Base-by-base conservation (phyloP, 805 yeast genomes). In the Ogataea dorogensis region DNA sequence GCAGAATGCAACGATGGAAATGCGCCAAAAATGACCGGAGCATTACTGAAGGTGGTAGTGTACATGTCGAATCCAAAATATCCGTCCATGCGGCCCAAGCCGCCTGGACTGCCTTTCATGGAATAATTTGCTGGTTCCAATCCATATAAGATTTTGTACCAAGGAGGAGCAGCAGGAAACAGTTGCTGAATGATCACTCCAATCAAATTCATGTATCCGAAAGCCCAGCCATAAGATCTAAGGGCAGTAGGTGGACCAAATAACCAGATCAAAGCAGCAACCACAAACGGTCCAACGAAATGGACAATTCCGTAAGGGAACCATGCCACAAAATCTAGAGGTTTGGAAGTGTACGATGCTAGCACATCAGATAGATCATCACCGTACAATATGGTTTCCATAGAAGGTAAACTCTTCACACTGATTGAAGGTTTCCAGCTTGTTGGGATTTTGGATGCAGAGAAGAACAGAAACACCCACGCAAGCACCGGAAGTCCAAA, bases 161-260 rank as follows among this genome's bases (percentile, higher is more conserved):
- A 89, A 15, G 98, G 98, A 11, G 98, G 94, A 33, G 97, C 96
- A 22, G 91, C 84, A 5, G 98, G 97, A 57, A 84, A 86, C 7
- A 79, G 40, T 43, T 85, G 71, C 65, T 89, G 97, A 39, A 75
- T 75, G 17, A 81, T 51, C 23, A 89, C 96, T 28, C 96, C 97
- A 33, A 75, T 55, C 45, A 88, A 64, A 61, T 89, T 91, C 91
- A 88, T 82, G 68, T 84, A 86, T 5, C 98, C 98, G 63, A 89
- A 85, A 3, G 96, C 88, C 67, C 87, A 86, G 3, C 86, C 95
- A 59, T 80, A 89, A 2, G 86, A 79, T 45, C 93, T 77, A 23
- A 89, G 64, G 8, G 86, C 67, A 5, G 87, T 81, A 31, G 98
- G 97, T 12, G 97, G 96, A 0, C 87, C 96, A 70, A 86, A 91